phyloP scores from a whole-genome alignment of 2,329 filamentous ascomycete genomes.

The Amauroascus niger region DNA sequence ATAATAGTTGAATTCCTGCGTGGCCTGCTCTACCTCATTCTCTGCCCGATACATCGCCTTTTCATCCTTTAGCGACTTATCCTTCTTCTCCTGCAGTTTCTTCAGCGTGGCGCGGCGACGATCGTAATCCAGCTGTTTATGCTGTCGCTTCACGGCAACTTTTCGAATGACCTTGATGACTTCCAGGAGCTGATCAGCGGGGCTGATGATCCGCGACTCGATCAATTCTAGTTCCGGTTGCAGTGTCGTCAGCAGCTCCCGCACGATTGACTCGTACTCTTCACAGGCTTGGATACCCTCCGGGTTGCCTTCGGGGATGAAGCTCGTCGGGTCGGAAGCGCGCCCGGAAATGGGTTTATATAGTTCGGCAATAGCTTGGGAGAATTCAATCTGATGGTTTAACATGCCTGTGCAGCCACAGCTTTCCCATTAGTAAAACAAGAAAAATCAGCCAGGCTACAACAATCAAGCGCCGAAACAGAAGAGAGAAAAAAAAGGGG shows the following conservation, averaged over 20 bases:
- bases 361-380: slow-evolving; percentile 86
- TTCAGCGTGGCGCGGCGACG: slow-evolving; percentile 73
- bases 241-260: slow-evolving; percentile 78
- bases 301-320: slow-evolving; percentile 72
- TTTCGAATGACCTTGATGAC: slow-evolving; percentile 95
- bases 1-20: slow-evolving; percentile 95
- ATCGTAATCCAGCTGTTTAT: slow-evolving; percentile 96
- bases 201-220: slow-evolving; percentile 77
- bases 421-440: slow-evolving; percentile 3
- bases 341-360: slow-evolving; percentile 97
- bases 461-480: background rate
- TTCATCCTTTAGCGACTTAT: slow-evolving; percentile 90
- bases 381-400: slow-evolving; percentile 94
- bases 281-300: slow-evolving; percentile 93
- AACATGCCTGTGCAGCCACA: slow-evolving; percentile 59
- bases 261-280: slow-evolving; percentile 86
- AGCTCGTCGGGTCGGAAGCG: slow-evolving; percentile 80
- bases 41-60: slow-evolving; percentile 96
- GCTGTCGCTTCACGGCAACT: slow-evolving; percentile 76
- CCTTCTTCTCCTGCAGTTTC: slow-evolving; percentile 96
- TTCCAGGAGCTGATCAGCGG: slow-evolving; percentile 84
- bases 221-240: slow-evolving; percentile 96
- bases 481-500: background rate
- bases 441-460: background rate
- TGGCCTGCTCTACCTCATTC: slow-evolving; percentile 79